These are phyloP conservation scores for Magnaporthiopsis poae DNA, from an alignment of 2,329 filamentous ascomycete genomes.

Conservation along the genomic window DNA sequence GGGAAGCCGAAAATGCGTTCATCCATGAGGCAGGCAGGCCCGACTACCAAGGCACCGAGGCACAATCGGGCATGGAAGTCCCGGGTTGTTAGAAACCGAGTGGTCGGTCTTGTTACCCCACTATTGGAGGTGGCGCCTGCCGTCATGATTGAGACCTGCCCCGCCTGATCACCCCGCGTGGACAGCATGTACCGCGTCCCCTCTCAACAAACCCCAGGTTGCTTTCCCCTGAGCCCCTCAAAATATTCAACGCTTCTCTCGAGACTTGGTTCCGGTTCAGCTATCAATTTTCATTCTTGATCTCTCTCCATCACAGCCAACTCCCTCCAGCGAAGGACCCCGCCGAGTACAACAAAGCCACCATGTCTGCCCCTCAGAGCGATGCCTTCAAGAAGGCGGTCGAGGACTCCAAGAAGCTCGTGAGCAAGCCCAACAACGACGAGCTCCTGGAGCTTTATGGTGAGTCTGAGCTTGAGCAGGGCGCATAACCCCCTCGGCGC, in stretches of 20 bases:
- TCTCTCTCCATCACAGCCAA: not conserved
- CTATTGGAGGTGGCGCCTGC: not conserved
- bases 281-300: not conserved
- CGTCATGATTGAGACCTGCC: not conserved
- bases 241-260: not conserved
- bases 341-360: conserved; percentile 12
- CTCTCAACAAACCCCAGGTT: not conserved
- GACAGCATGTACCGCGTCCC: not conserved
- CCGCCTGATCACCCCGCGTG: not conserved
- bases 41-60: too few species aligned
- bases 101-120: not conserved
- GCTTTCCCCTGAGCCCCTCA: not conserved
- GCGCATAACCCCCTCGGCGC: conserved; percentile 6
- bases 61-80: too few species aligned
- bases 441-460: conserved; percentile 57
- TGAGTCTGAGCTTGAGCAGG: conserved; percentile 24
- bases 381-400: conserved; percentile 47
- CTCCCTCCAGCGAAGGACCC: not conserved
- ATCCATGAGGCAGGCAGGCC: too few species aligned
- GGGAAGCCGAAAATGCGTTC: too few species aligned
- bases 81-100: not conserved
- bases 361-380: conserved; percentile 32
- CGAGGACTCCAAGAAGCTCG: conserved; percentile 57
- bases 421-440: conserved; percentile 51
- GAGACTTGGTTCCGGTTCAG: too few species aligned